Evolutionary conservation across 2,329 filamentous ascomycete genomes (phyloP), one percentile per base, ranked within the genome.

Genomic region (Dendryphion nanum): DNA sequence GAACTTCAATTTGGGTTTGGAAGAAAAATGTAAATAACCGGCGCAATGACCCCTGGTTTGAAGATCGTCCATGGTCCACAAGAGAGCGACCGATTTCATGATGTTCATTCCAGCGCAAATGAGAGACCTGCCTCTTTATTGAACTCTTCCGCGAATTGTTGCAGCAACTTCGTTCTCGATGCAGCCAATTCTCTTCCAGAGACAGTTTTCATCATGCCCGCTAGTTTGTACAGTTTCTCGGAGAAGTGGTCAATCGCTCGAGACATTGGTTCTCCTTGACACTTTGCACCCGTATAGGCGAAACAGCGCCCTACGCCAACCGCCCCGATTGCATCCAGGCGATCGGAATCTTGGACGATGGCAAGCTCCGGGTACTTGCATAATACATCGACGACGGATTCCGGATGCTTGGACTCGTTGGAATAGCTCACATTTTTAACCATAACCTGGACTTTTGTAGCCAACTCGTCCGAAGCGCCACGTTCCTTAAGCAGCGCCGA

Each of bases 321-420:
- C 0, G 86, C 88, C 1, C 90, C 91, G 34, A 96, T 82, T 4
- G 89, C 86, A 67, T 97, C 91, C n/a, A 97, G 72, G 5, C 90
- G 76, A 69, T 96, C 91, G 4, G 90, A 90, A 64, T 96, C 91
- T 68, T 96, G 90, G 20, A 96, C 89, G 33, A 95, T 79, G 0
- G 81, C 89, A 21, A 93, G 71, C 63, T 93, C 88, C 1, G 87
- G 87, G 24, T 86, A 72, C 19, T 68, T 57, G 5, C 59, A 61
- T n/a, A 94, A 71, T n/a, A 90, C 71, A 2, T 69, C 64, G n/a
- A 64, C 65, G 6, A 88, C 81, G 10, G 69, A 66, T 5, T 66
- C 68, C 1, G 84, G 83, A 55, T 89, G 74, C 52, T 77, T 78
- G 33, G 79, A 71, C 66, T 96, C 90, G 48, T 77, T 76, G 3